Evolutionary conservation across 169 alveolate species (phyloP).

Genomic region (Plasmodium ovale): DNA sequence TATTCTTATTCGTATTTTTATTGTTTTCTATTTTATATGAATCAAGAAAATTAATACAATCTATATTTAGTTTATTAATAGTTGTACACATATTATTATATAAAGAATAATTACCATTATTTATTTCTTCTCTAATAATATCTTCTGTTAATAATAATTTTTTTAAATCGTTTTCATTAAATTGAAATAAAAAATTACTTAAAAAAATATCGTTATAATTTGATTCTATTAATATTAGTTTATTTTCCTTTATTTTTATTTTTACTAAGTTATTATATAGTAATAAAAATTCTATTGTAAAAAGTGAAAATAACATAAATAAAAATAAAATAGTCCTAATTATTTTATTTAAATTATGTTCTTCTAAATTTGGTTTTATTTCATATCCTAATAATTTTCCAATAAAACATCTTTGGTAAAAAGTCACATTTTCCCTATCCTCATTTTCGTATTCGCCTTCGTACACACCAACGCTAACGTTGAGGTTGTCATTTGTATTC

Average conservation of each 20-base stretch:
- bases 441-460: background rate
- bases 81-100: slow-evolving; percentile 39
- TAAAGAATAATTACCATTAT: slow-evolving; percentile 27
- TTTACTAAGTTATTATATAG: slow-evolving; percentile 54
- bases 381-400: slow-evolving; percentile 66
- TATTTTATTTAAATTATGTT: slow-evolving; percentile 31
- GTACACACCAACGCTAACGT: slow-evolving; percentile 7
- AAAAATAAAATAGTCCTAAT: slow-evolving; percentile 45
- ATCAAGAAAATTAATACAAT: slow-evolving; percentile 27
- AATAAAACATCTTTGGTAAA: slow-evolving; percentile 38
- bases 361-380: slow-evolving; percentile 54
- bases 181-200: slow-evolving; percentile 40
- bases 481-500: slow-evolving; percentile 20
- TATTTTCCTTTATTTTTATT: slow-evolving; percentile 25
- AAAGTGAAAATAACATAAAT: slow-evolving; percentile 30
- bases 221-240: slow-evolving; percentile 47
- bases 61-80: slow-evolving; percentile 27
- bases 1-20: background rate
- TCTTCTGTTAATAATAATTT: slow-evolving; percentile 32
- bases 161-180: slow-evolving; percentile 36
- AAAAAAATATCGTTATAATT: slow-evolving; percentile 21
- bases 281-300: slow-evolving; percentile 60
- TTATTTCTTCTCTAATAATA: slow-evolving; percentile 49
- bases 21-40: slow-evolving; percentile 2
- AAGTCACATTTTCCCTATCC: background rate